Conservation (phyloP, 768 basidiomycete genomes). For the Cyclocybe aegerita region DNA sequence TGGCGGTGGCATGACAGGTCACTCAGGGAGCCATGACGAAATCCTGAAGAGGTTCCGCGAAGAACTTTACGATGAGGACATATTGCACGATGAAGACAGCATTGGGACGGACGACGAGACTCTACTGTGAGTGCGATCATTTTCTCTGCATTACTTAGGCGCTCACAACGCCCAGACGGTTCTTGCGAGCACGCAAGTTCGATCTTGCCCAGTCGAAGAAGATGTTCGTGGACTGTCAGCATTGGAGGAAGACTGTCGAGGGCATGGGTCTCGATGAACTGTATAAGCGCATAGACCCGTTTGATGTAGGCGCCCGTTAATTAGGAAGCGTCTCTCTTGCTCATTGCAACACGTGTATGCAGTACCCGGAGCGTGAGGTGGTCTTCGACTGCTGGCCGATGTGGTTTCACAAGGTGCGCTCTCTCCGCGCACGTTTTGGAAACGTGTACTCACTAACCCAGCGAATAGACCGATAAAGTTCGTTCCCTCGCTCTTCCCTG, state of each 20-base stretch:
- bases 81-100: slow-evolving; percentile 58
- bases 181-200: slow-evolving; percentile 71
- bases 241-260: slow-evolving; percentile 66
- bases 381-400: slow-evolving; percentile 79
- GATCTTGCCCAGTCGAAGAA: slow-evolving; percentile 55
- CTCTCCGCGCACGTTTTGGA: background rate
- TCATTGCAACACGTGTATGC: background rate
- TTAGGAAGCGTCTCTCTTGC: background rate
- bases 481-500: slow-evolving; percentile 5
- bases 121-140: slow-evolving; percentile 45
- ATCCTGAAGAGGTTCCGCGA: slow-evolving; percentile 50
- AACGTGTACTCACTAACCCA: background rate
- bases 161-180: slow-evolving; percentile 46
- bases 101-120: slow-evolving; percentile 62
- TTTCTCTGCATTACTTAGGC: background rate
- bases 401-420: slow-evolving; percentile 71
- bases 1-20: slow-evolving; percentile 3
- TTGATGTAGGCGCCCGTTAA: slow-evolving; percentile 42
- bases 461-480: slow-evolving; percentile 68
- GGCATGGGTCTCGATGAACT: slow-evolving; percentile 67
- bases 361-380: slow-evolving; percentile 71
- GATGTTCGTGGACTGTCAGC: slow-evolving; percentile 67
- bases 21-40: slow-evolving; percentile 24
- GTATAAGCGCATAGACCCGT: slow-evolving; percentile 63
- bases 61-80: slow-evolving; percentile 49